Evolutionary conservation across 768 basidiomycete species (phyloP).

Genomic region (Paxillus involutus): DNA sequence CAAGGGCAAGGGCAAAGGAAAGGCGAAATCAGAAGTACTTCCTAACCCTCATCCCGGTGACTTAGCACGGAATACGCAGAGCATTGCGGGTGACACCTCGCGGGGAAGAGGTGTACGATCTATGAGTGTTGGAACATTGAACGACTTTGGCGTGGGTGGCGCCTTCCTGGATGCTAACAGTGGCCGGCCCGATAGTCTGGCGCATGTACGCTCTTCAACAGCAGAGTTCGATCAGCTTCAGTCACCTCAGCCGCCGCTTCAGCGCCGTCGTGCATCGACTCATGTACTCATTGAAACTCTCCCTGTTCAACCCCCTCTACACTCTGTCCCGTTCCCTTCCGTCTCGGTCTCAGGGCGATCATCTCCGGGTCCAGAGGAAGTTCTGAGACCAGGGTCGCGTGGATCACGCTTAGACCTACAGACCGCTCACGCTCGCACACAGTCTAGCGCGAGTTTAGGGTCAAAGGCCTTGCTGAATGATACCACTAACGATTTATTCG

Average conservation of each 20-base stretch:
- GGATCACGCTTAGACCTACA: slow-evolving; percentile 34
- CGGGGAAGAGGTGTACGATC: slow-evolving; percentile 52
- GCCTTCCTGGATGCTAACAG: slow-evolving; percentile 44
- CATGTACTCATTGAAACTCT: slow-evolving; percentile 47
- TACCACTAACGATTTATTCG: slow-evolving; percentile 35
- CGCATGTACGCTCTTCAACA: slow-evolving; percentile 60
- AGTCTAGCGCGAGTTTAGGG: slow-evolving; percentile 52
- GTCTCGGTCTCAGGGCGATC: slow-evolving; percentile 44
- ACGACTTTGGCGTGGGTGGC: slow-evolving; percentile 48
- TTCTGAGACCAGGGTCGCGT: slow-evolving; percentile 33
- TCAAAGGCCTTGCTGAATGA: slow-evolving; percentile 46
- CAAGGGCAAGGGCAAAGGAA: slow-evolving; percentile 42
- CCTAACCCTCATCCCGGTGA: slow-evolving; percentile 44
- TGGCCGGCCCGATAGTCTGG: slow-evolving; percentile 22
- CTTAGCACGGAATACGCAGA: slow-evolving; percentile 41
- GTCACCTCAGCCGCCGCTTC: slow-evolving; percentile 37
- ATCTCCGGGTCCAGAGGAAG: slow-evolving; percentile 46
- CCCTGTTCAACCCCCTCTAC: slow-evolving; percentile 39
- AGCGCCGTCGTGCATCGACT: slow-evolving; percentile 51
- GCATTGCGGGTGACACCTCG: slow-evolving; percentile 41
- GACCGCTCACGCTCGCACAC: slow-evolving; percentile 41
- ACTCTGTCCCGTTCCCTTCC: slow-evolving; percentile 67
- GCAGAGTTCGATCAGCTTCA: slow-evolving; percentile 54
- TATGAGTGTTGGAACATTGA: slow-evolving; percentile 65
- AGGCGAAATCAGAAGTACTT: slow-evolving; percentile 36